Evolutionary conservation across 2,329 filamentous ascomycete species (phyloP), one percentile per base, ranked within the genome.

Genomic region (Raffaelea deltoideospora): DNA sequence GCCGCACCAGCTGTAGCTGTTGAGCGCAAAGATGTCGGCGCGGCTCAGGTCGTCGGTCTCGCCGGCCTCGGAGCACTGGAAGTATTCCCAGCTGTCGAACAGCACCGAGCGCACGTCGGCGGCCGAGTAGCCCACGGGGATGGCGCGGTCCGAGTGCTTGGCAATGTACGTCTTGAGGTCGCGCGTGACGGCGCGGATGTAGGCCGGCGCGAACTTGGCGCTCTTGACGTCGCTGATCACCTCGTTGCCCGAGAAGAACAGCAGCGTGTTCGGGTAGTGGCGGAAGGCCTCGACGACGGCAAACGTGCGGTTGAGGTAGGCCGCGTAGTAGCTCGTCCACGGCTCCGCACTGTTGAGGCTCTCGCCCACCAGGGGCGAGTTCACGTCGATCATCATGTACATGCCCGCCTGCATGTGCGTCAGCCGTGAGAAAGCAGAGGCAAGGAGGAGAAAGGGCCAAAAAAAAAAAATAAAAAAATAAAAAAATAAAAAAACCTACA

Each of bases 141-240:
- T 80, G 41, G 60, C 48, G 47, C 81, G 78, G 51, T 73, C 65
- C 41, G 70, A 61, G 51, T 80, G 72, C 51, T 75, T 76, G 58
- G 75, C 72, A 60, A 86, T 76, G 64, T 87, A 87, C 53, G 76
- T 78, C 66, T 83, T 85, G 54, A 87, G 65, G 57, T 87, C 81
- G 50, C 81, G 77, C 33, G 78, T 85, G 44, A 84, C 72, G 43
- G 81, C 81, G 57, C 75, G 68, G 46, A 78, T 64, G 54, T 83
- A 87, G n/a, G 74, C 77, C 30, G 79, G 79, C 24, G 72, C 74
- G 37, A 55, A 57, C 37, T 63, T 57, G 43, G 72, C 77, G 27
- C 71, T 76, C 31, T 64, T 53, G 35, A 72, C 62, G 45, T 77
- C 63, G 55, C 80, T 76, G 57, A 84, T 81, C 50, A 85, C 76